Conservation (phyloP, 352 stramenopile species). For the Paralagenidium karlingii region DNA sequence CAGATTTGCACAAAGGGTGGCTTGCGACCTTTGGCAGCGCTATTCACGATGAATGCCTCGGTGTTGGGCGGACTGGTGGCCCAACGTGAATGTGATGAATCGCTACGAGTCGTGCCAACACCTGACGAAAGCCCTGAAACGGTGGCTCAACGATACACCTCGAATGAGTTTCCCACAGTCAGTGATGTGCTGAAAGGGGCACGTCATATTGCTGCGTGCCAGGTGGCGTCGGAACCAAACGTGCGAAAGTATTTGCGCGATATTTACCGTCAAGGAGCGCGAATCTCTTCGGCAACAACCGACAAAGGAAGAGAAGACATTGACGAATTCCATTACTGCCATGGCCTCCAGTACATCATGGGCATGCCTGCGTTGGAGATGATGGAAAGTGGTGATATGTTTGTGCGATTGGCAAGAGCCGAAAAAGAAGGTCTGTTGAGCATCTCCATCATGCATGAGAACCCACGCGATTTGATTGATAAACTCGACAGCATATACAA, state of each 20-base stretch:
- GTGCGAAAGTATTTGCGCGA: constrained; percentile 75
- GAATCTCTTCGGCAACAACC: constrained; percentile 66
- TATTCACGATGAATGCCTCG: constrained; percentile 80
- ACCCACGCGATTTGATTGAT: constrained; percentile 71
- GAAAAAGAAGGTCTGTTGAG: constrained; percentile 80
- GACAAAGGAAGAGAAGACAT: constrained; percentile 76
- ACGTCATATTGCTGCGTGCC: constrained; percentile 77
- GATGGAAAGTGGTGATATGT: constrained; percentile 60
- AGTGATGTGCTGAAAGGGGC: constrained; percentile 82
- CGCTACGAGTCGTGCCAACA: constrained; percentile 51
- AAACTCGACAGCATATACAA: constrained; percentile 67
- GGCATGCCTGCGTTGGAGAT: constrained; percentile 77
- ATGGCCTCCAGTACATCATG: constrained; percentile 77
- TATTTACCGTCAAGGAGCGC: constrained; percentile 65
- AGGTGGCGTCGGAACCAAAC: constrained; percentile 75
- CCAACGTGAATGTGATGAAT: constrained; percentile 53
- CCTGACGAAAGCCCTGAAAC: constrained; percentile 58
- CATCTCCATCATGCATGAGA: constrained; percentile 67
- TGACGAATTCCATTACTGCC: constrained; percentile 80
- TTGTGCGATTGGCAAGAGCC: constrained; percentile 56
- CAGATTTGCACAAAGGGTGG: constrained; percentile 81
- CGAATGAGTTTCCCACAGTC: constrained; percentile 72
- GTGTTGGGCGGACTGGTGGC: constrained; percentile 69
- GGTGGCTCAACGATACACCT: constrained; percentile 63
- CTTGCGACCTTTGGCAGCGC: constrained; percentile 44